Evolutionary conservation across 2,329 filamentous ascomycete genomes (phyloP), one percentile per base, ranked within the genome.

Genomic region (Sporothrix pallida): DNA sequence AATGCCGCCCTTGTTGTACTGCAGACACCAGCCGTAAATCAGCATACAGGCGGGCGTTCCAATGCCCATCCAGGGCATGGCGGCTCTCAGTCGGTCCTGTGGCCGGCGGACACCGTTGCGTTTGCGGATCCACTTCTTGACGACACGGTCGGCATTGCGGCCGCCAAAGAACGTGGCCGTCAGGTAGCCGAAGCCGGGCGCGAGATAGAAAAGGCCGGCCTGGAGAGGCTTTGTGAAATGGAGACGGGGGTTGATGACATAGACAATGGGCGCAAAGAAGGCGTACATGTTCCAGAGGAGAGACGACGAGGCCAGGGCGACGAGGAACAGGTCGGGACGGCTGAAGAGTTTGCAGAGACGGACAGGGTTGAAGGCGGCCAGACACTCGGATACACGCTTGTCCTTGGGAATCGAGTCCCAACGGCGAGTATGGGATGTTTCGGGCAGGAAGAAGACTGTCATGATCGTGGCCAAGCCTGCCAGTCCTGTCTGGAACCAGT

Each of bases 231-330:
- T 85, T 0, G 86, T 86, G 9, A 92, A 85, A 67, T 88, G 78
- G 82, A 93, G 92, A 65, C 91, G 88, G 0, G 91, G 90, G 77
- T 92, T 92, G 23, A 93, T 83, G 5, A 92, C 87, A 77, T 91
- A 91, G 31, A 90, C 87, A 72, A 92, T 92, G 0, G 88, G 88
- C 0, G 89, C 91, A 4, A 92, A 83, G 0, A 92, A 62, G 31
- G 58, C 58, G 31, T 62, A 62, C 58, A 62, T 62, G 58, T 62
- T 62, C 58, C 58, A 62, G 58, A 62, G 44, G 31, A 62, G 58
- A 7, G 58, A 62, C 1, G 58, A 62, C 5, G 58, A 62, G 15
- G 89, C 88, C 1, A 92, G 78, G 0, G 86, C 88, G 13, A 84
- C 84, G 74, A 89, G 83, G 46, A 91, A 82, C 0, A 92, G 83